These are phyloP conservation scores for Tolypocladium tropicale DNA, from an alignment of 2,329 filamentous ascomycete genomes.

Conservation along the genomic window DNA sequence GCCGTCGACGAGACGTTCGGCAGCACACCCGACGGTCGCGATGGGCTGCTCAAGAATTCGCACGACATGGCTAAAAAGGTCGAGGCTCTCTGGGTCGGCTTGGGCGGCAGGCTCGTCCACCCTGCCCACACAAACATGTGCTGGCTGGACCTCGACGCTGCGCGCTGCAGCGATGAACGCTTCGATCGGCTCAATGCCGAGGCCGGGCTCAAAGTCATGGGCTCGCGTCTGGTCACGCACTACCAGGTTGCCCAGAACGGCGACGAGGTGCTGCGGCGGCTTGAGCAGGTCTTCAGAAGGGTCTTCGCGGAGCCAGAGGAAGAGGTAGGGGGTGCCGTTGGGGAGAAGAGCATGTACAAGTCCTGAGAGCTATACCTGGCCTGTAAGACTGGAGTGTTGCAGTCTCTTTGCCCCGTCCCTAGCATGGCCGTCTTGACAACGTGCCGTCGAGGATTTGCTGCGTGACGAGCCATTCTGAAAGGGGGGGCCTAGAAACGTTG, in stretches of 20 bases:
- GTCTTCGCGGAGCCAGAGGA: slow-evolving; percentile 14
- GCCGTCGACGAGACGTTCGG: slow-evolving; percentile 46
- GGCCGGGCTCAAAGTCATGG: slow-evolving; percentile 30
- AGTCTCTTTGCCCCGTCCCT: not conserved
- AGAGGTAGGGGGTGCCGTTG: not conserved
- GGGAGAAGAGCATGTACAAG: slow-evolving; percentile 1
- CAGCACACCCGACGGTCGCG: slow-evolving; percentile 23
- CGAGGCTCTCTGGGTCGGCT: slow-evolving; percentile 58
- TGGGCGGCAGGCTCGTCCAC: slow-evolving; percentile 58
- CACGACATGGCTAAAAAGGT: slow-evolving; percentile 54
- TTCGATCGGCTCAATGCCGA: slow-evolving; percentile 30
- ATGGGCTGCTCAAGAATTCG: slow-evolving; percentile 47
- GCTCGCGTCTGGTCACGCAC: slow-evolving; percentile 34
- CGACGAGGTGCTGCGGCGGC: slow-evolving; percentile 46
- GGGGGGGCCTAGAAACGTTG: not conserved
- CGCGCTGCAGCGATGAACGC: slow-evolving; percentile 31
- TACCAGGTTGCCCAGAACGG: slow-evolving; percentile 52
- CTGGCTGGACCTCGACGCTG: slow-evolving; percentile 64
- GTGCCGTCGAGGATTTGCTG: not conserved
- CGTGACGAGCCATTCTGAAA: not conserved
- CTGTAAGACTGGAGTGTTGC: not conserved
- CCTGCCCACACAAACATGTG: slow-evolving; percentile 88
- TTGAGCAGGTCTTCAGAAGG: slow-evolving; percentile 43
- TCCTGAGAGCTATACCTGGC: not conserved
- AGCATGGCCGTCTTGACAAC: not conserved